Evolutionary conservation across 495 filamentous ascomycete species (phyloP), one percentile per base, ranked within the genome.

Genomic region (Penicillium manginii): DNA sequence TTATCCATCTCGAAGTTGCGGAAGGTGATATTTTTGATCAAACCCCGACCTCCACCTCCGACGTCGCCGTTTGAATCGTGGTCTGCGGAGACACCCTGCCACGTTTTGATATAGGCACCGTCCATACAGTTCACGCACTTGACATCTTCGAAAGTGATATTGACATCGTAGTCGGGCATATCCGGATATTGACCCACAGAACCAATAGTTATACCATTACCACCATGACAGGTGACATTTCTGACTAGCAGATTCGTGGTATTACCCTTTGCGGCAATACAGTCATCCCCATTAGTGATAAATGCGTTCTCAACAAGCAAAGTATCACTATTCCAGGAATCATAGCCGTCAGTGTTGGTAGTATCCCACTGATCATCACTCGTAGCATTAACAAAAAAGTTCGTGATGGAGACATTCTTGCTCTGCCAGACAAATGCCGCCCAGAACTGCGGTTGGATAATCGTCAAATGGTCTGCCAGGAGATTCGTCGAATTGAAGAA

Each of bases 61-160:
- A 48, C 32, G 47, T 71, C 73, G 22, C 71, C 70, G 39, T 76
- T 74, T 0, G 65, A 63, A 35, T 65, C 66, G 15, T 54, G 22
- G 42, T 61, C 56, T 9, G 55, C 62, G 6, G 57, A 35, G 1
- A 61, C 62, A 7, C 78, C 78, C 22, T 75, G 69, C 69, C 82
- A 82, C 4, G 80, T 83, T 69, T 85, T 84, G 65, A 85, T 79
- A 71, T 79, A 83, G 1, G 81, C 81, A 17, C 76, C 79, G 63
- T 83, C 82, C 57, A 73, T 76, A n/a, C 70, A 76, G 69, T 83
- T 77, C 46, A 50, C 18, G 33, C 63, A 63, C 7, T 37, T 50
- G 52, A 72, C 52, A 54, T 66, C 50, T 31, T 68, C 65, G 26
- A 72, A 68, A 6, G 65, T 67, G 43, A 72, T 50, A 31, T 72